Evolutionary conservation across 225 moss, liverwort and hornwort species (phyloP), one percentile per base, ranked within the genome.

Genomic region (Sphagnum tenellum): DNA sequence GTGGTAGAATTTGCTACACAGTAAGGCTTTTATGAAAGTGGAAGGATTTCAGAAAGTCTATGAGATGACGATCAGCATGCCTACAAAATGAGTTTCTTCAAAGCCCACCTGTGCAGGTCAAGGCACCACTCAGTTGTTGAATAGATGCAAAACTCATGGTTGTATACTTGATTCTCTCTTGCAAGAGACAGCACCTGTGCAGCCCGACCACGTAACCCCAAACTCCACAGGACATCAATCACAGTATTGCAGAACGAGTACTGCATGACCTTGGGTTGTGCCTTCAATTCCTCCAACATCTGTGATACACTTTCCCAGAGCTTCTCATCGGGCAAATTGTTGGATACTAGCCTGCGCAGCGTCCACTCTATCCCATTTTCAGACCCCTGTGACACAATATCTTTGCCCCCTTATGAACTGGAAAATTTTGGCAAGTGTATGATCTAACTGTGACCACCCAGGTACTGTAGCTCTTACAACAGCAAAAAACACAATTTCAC

Each of bases 221-320:
- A 87, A 60, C 50, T 86, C 90, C 94, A 94, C 64, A 90, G 59
- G 7, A 86, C 69, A 61, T 89, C 88, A 69, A 94, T 76, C 63
- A 94, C 79, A 51, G 88, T 74, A 77, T 94, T 94, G 69, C 79
- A 94, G 49, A 94, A 88, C 52, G 94, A 94, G 57, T 79, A 62
- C 48, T 81, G 76, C 10, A 67, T 67, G 44, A 58, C 70, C 66
- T 75, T 88, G 0, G 86, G 61, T 46, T 88, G 80, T 50, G 62
- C 77, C 8, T 56, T 55, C 11, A 81, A 52, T 8, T 70, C 75
- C 48, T 81, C 73, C 4, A 94, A 70, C 64, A 73, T 78, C 67
- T 66, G 76, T 0, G 79, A 66, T 55, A 88, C 72, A 53, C 67
- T 71, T 12, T 81, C 88, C 74, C 67, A 74, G 9, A 62, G 61